Evolutionary conservation across 805 yeast species (phyloP).

Genomic region (Kuraishia piskuri): DNA sequence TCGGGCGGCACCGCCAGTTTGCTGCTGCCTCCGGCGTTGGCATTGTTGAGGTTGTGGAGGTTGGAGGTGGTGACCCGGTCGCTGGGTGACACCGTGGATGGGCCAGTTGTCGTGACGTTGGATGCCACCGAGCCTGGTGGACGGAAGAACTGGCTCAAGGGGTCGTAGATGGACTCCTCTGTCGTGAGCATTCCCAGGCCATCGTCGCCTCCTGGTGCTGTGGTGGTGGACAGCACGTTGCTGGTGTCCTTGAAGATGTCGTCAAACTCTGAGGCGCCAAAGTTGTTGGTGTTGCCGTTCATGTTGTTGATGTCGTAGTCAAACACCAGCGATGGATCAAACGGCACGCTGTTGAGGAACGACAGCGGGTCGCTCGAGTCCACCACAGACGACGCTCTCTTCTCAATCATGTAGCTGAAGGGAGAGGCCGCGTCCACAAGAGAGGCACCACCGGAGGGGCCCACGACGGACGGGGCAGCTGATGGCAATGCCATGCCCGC

Average conservation of each 20-base stretch:
- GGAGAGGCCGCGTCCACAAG: slow-evolving; percentile 1
- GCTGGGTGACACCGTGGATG: background rate
- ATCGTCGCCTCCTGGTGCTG: slow-evolving; percentile 16
- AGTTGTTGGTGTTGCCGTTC: background rate
- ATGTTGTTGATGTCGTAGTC: slow-evolving; percentile 7
- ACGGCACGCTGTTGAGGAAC: slow-evolving; percentile 35
- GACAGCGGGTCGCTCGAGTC: slow-evolving; percentile 31
- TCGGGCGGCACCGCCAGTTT: slow-evolving; percentile 8
- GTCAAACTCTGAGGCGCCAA: background rate
- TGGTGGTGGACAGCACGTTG: slow-evolving; percentile 3
- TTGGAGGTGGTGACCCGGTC: slow-evolving; percentile 12
- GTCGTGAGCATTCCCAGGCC: slow-evolving; percentile 36
- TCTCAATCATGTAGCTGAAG: background rate
- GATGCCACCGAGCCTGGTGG: background rate
- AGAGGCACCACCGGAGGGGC: background rate
- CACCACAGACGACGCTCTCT: background rate
- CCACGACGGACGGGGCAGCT: too few relatives aligned
- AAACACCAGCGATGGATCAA: slow-evolving; percentile 49
- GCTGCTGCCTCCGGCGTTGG: slow-evolving; percentile 5
- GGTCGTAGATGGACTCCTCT: slow-evolving; percentile 52
- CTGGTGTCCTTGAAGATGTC: slow-evolving; percentile 1
- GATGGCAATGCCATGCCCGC: too few relatives aligned
- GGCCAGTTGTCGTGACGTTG: background rate
- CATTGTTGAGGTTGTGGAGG: slow-evolving; percentile 11
- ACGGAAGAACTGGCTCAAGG: slow-evolving; percentile 23